Evolutionary conservation across 2,329 filamentous ascomycete species (phyloP), one percentile per base, ranked within the genome.

Genomic region (Cladosporium sp.): DNA sequence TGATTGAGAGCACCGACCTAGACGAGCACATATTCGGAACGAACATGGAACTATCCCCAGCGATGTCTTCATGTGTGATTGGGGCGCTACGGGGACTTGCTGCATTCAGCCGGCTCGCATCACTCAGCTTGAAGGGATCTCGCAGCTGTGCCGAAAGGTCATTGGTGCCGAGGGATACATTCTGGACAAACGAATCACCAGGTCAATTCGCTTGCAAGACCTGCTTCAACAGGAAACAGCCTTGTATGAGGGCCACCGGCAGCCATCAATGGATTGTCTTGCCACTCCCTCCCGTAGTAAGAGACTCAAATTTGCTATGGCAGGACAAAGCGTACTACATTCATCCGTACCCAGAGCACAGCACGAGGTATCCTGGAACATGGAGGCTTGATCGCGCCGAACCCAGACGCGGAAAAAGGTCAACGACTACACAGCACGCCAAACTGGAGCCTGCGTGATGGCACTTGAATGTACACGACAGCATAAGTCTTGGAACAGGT

Each of bases 161-260:
- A 3, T 11, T 58, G 0, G n/a, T 1, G 10, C 4, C 30, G 30
- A n/a, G 15, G 1, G 2, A 3, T 5, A 24, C 41, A 7, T 34
- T 4, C 38, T 49, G 70, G 71, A 71, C 68, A 0, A n/a, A 47
- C 4, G 44, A 68, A 2, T 7, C 18, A 0, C 61, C 69, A 14
- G 54, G 41, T 1, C 30, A 34, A 6, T 70, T 62, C 30, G 58
- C 71, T 3, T 71, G 69, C 61, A 66, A 38, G 12, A 55, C n/a
- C 3, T 72, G 70, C 44, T 68, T 70, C 54, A 66, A 66, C 30
- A 49, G 11, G 1, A 38, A 58, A 3, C 64, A 67, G 4, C 70
- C 66, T 1, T 71, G 71, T 38, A 44, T 71, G 24, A 12, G 49
- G 0, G 68, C 65, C 66, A 26, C 61, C 4, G 67, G 65, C 12